Conservation (phyloP, 2,329 filamentous ascomycete species). For the Akanthomyces lecanii region DNA sequence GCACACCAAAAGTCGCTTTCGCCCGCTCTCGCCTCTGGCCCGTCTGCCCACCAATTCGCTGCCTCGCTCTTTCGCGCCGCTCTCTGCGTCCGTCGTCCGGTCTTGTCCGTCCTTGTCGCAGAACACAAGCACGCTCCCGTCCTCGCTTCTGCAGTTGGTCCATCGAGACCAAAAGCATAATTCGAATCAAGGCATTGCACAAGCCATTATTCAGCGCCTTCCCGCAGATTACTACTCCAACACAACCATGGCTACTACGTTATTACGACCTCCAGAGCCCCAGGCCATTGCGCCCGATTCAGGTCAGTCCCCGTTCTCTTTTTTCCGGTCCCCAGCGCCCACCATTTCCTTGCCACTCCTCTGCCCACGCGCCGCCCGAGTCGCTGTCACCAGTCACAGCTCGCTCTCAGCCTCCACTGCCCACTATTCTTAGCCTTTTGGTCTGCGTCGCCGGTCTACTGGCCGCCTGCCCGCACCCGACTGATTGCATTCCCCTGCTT, state of each 20-base stretch:
- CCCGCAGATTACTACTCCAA: background rate
- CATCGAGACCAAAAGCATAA: background rate
- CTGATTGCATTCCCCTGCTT: constrained; percentile 12
- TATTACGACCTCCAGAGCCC: constrained; percentile 9
- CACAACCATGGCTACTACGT: background rate
- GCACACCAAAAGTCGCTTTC: constrained; percentile 6
- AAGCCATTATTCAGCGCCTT: background rate
- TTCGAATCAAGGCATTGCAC: background rate
- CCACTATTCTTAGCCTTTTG: constrained; percentile 14
- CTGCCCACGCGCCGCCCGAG: constrained; percentile 5
- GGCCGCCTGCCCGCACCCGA: background rate
- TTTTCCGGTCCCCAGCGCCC: background rate
- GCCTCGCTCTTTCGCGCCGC: constrained; percentile 16
- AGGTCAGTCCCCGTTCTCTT: constrained; percentile 1
- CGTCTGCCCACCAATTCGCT: constrained; percentile 5
- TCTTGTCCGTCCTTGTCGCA: background rate
- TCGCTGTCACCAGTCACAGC: constrained; percentile 5
- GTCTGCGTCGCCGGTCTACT: constrained; percentile 3
- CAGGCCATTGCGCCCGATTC: constrained; percentile 10
- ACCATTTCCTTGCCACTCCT: constrained; percentile 11
- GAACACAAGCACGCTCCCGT: background rate
- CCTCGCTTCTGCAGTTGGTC: background rate
- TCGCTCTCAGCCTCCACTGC: background rate
- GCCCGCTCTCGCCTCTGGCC: background rate
- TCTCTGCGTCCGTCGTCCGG: background rate